Base-by-base conservation (phyloP, 306 rosid species). In the Malus domestica region DNA sequence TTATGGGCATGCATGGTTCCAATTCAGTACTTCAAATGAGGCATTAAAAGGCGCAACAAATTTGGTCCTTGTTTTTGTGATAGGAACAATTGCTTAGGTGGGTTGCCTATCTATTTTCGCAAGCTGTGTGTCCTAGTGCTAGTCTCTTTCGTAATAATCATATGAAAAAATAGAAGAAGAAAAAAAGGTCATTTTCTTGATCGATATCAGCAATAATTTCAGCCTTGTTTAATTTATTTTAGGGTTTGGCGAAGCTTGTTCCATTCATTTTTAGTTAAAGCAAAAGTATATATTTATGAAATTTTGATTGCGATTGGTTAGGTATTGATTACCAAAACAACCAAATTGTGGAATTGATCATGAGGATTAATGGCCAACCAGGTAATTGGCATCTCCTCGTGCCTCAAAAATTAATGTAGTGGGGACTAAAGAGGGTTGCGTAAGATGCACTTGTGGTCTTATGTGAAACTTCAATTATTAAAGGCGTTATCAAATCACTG, bases 351-450 rank as follows among this genome's bases (percentile, higher is more conserved):
- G 35, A 63, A 30, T 7, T 63, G 44, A 7, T 63, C 58, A 46
- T 40, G 30, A 72, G 66, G 84, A 83, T 46, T 46, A 46, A 79
- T 70, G 40, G 79, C 54, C 84, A 76, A 73, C 69, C 23, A 22
- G 68, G 60, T 32, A n/a, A 33, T 63, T 13, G 25, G 46, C 22
- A 66, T 59, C 59, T 59, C 42, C 35, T 70, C 60, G 35, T 76
- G 78, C 62, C 29, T 10, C 1, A 12, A 13, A 40, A 58, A 3
- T 66, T 70, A 78, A 79, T 72, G 82, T 45, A 35, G 80, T 75
- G 88, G 84, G 78, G 76, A 5, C 81, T 14, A 71, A 62, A 22
- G 25, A 33, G 61, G 76, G 80, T 86, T 86, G 90, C 87, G 85
- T 84, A 79, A 76, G 61, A 70, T 55, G 81, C 84, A 86, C 73